A percentile compares a stretch with the other conserved stretches of the same genome.
These are phyloP conservation scores for California macrophylla DNA, from an alignment of 441 rosid species.

Conservation along the genomic window DNA sequence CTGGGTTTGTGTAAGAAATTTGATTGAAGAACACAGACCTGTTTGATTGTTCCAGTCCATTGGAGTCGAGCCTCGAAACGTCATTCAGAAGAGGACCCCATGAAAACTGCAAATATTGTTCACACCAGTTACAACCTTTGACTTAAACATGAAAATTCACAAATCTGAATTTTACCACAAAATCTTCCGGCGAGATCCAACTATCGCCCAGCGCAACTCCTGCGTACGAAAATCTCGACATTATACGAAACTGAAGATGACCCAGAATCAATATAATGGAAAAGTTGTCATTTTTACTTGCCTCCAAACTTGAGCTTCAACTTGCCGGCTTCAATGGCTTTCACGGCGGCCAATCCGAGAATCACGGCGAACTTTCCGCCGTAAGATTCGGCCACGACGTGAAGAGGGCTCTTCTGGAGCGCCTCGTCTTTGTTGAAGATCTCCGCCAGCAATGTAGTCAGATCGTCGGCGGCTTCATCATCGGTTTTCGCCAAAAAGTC, in stretches of 20 bases:
- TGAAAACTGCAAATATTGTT: constrained; percentile 38
- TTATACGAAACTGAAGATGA: not conserved
- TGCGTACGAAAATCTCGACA: constrained; percentile 14
- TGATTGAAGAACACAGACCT: constrained; percentile 31
- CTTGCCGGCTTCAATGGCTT: constrained; percentile 49
- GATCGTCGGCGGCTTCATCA: constrained; percentile 61
- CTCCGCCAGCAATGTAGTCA: constrained; percentile 44
- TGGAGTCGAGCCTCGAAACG: constrained; percentile 54
- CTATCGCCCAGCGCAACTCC: constrained; percentile 73
- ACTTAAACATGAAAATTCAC: not conserved
- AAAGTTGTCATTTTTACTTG: constrained; percentile 5
- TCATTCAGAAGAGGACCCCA: constrained; percentile 81
- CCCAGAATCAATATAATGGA: not conserved
- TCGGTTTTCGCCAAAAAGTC: constrained; percentile 54
- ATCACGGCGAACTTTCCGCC: constrained; percentile 81
- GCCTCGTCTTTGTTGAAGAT: constrained; percentile 34
- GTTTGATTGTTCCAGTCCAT: constrained; percentile 41
- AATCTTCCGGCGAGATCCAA: constrained; percentile 94
- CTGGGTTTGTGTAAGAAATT: not conserved
- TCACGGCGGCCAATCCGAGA: constrained; percentile 46
- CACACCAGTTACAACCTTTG: not conserved
- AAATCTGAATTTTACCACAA: constrained; percentile 38
- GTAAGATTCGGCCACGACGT: constrained; percentile 74
- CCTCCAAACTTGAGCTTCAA: constrained; percentile 69
- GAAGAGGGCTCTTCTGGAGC: constrained; percentile 54